Base-by-base conservation (phyloP, 2,329 filamentous ascomycete species). In the Claviceps fusiformis region DNA sequence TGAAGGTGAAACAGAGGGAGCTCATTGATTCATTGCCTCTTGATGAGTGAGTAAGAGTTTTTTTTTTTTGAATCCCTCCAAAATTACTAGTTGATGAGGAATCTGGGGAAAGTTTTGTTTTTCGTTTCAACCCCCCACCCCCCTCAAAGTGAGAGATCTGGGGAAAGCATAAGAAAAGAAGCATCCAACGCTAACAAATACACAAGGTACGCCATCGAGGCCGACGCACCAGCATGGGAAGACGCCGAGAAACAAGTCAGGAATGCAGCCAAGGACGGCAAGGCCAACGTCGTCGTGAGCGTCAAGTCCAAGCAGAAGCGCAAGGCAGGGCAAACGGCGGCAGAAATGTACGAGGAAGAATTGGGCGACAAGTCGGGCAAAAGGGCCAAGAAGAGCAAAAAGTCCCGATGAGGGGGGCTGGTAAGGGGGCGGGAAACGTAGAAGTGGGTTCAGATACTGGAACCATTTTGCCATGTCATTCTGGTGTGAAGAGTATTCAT, bases 1-100 rank as follows among this genome's bases (percentile, higher is more conserved):
- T 95, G 63, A 81, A 81, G 61, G 83, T 87, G 69, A 88, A 92
- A 71, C 89, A 95, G 70, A 83, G 86, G 63, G 87, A 89, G 61
- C 75, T 97, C 60, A 95, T 97, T 64, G 88, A 96, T 73, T 86
- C 90, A 59, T 74, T 97, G 58, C 91, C 92, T 48, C 76, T 97
- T 53, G 89, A 95, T 64, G 85, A 87, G 64, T 68, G 61, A 64
- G 69, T 61, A 24, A 24, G 24, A 3, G 24, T 24, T 24, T 24
- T 33, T 33, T 33, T 8, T 33, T 33, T 33, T 33, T 33, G 8
- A n/a, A n/a, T n/a, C 31, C 31, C 31, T 33, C 31, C 31, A 33
- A 33, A 5, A 5, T 33, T 33, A 5, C 31, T n/a, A n/a, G n/a
- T n/a, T n/a, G n/a, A n/a, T n/a, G n/a, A n/a, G n/a, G n/a, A n/a